Conservation (phyloP, 2,329 filamentous ascomycete species). For the Hymenoscyphus occultus region DNA sequence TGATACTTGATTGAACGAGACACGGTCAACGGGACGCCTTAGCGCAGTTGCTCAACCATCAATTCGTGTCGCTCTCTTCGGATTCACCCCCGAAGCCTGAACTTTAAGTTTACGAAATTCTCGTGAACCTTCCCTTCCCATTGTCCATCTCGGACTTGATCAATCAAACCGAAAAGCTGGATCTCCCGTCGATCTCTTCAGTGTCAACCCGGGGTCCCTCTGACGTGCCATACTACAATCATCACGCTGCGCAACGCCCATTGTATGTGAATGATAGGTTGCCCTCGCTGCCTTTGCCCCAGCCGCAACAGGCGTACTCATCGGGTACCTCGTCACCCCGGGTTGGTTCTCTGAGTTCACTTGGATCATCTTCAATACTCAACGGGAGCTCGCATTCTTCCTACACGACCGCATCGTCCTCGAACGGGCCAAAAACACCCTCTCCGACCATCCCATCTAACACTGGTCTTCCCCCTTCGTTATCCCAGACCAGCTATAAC, state of each 20-base stretch:
- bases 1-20: slow-evolving; percentile 1
- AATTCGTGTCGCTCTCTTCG: slow-evolving; percentile 9
- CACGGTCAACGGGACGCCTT: neutral
- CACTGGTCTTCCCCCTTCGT: slow-evolving; percentile 42
- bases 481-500: slow-evolving; percentile 37
- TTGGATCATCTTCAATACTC: slow-evolving; percentile 55
- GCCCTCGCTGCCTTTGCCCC: slow-evolving; percentile 67
- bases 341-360: slow-evolving; percentile 63
- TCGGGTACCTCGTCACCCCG: slow-evolving; percentile 73
- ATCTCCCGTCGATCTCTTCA: slow-evolving; percentile 83
- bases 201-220: slow-evolving; percentile 75
- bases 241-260: slow-evolving; percentile 60
- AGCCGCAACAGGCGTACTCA: slow-evolving; percentile 60
- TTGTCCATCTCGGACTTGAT: slow-evolving; percentile 34
- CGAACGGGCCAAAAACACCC: slow-evolving; percentile 71
- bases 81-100: slow-evolving; percentile 8
- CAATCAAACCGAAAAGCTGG: slow-evolving; percentile 78
- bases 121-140: slow-evolving; percentile 28
- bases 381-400: slow-evolving; percentile 54
- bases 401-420: slow-evolving; percentile 49
- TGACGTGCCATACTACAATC: slow-evolving; percentile 69
- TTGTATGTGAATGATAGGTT: slow-evolving; percentile 71
- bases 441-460: slow-evolving; percentile 63
- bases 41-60: slow-evolving; percentile 3
- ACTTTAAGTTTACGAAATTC: slow-evolving; percentile 21